Conservation (phyloP, 768 basidiomycete genomes). For the Suillus plorans region DNA sequence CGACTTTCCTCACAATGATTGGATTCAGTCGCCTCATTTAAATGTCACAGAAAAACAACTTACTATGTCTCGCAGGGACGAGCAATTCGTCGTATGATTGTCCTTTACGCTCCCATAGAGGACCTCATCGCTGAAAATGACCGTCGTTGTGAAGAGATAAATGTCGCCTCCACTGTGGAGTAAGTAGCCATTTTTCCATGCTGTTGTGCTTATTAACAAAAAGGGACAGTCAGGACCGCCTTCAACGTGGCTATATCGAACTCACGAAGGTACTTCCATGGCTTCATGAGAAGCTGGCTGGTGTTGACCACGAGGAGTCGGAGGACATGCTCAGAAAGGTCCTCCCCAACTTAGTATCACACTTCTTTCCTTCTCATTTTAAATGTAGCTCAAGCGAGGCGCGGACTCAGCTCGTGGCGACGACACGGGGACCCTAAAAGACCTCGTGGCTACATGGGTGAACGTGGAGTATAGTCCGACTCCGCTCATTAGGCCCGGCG, state of each 20-base stretch:
- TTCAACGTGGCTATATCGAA: background rate
- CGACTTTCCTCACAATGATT: too few relatives aligned
- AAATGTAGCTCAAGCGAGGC: background rate
- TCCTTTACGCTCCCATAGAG: background rate
- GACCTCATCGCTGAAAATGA: background rate
- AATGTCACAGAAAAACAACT: background rate
- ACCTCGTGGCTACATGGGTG: background rate
- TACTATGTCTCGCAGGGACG: too few relatives aligned
- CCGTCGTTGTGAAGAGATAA: background rate
- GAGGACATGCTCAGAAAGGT: background rate
- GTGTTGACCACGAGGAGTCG: background rate
- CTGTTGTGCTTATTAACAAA: background rate
- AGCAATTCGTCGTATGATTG: too few relatives aligned
- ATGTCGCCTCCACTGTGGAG: background rate
- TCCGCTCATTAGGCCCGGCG: background rate
- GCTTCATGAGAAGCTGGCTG: background rate
- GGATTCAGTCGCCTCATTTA: background rate
- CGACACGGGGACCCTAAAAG: background rate
- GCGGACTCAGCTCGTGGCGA: background rate
- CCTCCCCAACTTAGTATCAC: too few relatives aligned
- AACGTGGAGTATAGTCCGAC: background rate
- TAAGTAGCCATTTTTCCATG: background rate
- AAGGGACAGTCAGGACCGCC: background rate
- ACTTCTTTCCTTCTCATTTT: too few relatives aligned
- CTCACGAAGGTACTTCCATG: background rate